Percentiles rank a stretch among this genome's conserved stretches.
Evolutionary conservation across 768 basidiomycete species (phyloP).

Genomic region (Mycena kentingensis): DNA sequence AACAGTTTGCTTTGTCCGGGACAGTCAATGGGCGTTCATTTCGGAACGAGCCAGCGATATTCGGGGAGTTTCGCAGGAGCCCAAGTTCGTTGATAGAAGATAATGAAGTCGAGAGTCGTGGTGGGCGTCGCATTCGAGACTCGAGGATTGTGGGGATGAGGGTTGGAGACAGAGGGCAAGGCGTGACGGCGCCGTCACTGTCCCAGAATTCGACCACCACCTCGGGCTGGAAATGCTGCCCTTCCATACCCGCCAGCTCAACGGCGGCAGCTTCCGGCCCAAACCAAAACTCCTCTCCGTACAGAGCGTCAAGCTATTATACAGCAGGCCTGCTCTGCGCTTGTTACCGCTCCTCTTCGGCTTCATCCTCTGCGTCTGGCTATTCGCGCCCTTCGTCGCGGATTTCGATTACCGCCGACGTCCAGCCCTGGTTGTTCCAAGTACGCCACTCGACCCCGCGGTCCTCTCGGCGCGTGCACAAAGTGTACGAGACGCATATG

Average conservation of each 20-base stretch:
- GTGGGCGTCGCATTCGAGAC: no score
- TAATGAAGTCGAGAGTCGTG: no score
- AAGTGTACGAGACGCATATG: conserved; percentile 50
- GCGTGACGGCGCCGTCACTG: no score
- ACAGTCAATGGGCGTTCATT: no score
- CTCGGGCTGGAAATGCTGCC: conserved; percentile 12
- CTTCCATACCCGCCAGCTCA: conserved; percentile 16
- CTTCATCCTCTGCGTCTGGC: conserved; percentile 11
- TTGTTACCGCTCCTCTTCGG: conserved; percentile 17
- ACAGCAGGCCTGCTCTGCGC: conserved; percentile 18
- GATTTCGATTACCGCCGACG: not conserved
- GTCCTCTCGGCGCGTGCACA: conserved; percentile 14
- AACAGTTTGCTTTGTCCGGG: no score
- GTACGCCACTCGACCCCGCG: not conserved
- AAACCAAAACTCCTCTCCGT: conserved; percentile 11
- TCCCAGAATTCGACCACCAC: no score
- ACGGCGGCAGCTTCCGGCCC: conserved; percentile 6
- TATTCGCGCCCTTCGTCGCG: conserved; percentile 17
- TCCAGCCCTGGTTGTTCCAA: not conserved
- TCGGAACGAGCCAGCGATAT: no score
- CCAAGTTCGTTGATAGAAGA: no score
- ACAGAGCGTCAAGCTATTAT: conserved; percentile 12
- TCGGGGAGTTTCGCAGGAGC: no score
- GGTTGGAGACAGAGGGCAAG: no score
- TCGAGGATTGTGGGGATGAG: no score